These are phyloP conservation scores for Papiliotrema laurentii DNA, from an alignment of 1,284 basidiomycete species.

Conservation along the genomic window DNA sequence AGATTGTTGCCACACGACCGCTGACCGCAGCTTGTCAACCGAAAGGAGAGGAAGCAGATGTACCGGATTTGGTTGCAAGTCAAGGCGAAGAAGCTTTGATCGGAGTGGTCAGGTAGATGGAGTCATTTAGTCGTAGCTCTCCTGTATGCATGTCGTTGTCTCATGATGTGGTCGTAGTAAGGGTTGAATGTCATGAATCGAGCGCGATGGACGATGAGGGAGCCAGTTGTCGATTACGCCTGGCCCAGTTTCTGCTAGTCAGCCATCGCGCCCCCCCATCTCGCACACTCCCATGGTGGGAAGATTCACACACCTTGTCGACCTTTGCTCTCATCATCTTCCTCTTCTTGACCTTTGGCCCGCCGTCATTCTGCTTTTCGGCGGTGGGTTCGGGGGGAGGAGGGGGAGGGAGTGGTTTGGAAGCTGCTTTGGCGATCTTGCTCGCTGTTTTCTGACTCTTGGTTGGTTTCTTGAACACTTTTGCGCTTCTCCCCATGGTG, in stretches of 20 bases:
- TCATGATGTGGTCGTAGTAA: no score
- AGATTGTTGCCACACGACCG: no score
- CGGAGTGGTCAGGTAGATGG: no score
- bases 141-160: no score
- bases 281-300: not conserved
- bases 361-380: no score
- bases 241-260: constrained; percentile 1
- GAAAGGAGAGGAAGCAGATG: constrained; percentile 90
- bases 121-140: no score
- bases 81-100: constrained; percentile 68
- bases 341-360: constrained; percentile 12
- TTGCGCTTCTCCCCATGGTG: constrained; percentile 38
- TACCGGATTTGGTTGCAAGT: constrained; percentile 93
- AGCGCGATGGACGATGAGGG: no score
- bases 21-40: constrained; percentile 67
- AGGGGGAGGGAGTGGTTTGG: constrained; percentile 18
- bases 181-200: no score
- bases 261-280: not conserved
- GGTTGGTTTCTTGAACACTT: constrained; percentile 35
- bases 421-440: constrained; percentile 28
- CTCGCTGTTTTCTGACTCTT: constrained; percentile 31
- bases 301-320: constrained; percentile 15
- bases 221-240: not conserved
- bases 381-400: not conserved
- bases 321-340: constrained; percentile 15